Base-by-base conservation (phyloP, 2,329 filamentous ascomycete species). In the Graphilbum fragrans region DNA sequence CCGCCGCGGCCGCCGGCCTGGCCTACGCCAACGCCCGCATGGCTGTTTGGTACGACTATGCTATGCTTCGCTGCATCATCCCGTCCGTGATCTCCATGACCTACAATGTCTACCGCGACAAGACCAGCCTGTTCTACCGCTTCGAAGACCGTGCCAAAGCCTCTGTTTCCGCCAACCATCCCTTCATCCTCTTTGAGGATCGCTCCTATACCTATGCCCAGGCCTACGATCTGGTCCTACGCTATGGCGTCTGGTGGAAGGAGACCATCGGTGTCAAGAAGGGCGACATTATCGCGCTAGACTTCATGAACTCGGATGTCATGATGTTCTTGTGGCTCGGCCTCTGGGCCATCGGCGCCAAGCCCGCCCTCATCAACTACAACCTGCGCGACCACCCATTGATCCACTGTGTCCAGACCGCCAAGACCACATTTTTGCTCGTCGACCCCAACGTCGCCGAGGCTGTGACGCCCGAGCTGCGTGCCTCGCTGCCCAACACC, bases 291-390 rank as follows among this genome's bases (percentile, higher is more conserved):
- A 81, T 94, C 17, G 86, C 84, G 9, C 69, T 94, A 50, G 72
- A 92, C 57, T 83, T 85, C 50, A 80, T 82, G 60, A 94, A 94
- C 56, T 84, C 77, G 33, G 77, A 86, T n/a, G 70, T 72, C 3
- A 90, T 86, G 53, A 53, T 90, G 22, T 84, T 88, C 55, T 47
- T 93, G 9, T 75, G 80, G 69, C 66, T 88, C 41, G 86, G 80
- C 0, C 61, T 94, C 25, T 94, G 86, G 86, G 77, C 80, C 23
- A 77, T 94, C 44, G 87, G 87, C 11, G 86, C 83, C 0, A 78
- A 78, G 42, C 86, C 86, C 0, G 86, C 86, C 0, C 86, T 92
- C 51, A 82, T 94, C 62, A 94, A 94, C 60, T 90, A 88, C 61
- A 92, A 92, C 55, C 64, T 94, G 38, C 70, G 72, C 0, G 80